phyloP scores from a whole-genome alignment of 2,329 filamentous ascomycete genomes.

The Venturia oleaginea region DNA sequence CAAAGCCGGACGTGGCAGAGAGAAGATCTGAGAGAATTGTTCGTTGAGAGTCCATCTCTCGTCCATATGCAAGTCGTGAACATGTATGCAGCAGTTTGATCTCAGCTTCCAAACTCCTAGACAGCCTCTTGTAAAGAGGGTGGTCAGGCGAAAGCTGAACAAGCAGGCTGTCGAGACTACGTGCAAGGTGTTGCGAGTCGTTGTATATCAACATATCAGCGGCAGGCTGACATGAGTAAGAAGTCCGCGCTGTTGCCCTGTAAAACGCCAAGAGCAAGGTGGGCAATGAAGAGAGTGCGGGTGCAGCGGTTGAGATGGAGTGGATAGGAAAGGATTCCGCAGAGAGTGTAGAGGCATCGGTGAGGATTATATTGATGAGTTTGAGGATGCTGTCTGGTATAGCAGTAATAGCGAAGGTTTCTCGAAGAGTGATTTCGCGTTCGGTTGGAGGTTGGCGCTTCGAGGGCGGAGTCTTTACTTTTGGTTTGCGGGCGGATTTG shows the following conservation, averaged over 20 bases:
- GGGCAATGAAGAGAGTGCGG: constrained; percentile 62
- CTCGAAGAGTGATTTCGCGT: constrained; percentile 67
- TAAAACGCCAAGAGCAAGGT: constrained; percentile 70
- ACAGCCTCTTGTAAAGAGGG: constrained; percentile 23
- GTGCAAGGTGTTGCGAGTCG: constrained; percentile 50
- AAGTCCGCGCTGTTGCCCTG: constrained; percentile 64
- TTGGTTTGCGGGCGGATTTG: constrained; percentile 19
- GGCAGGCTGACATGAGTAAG: constrained; percentile 53
- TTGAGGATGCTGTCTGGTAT: constrained; percentile 72
- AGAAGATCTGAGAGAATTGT: constrained; percentile 54
- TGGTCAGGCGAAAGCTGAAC: constrained; percentile 33
- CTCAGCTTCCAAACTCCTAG: constrained; percentile 39
- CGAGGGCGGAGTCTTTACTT: constrained; percentile 20
- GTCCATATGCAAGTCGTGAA: constrained; percentile 51
- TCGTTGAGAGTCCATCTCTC: constrained; percentile 56
- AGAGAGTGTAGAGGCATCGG: constrained; percentile 45
- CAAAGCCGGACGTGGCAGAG: constrained; percentile 54
- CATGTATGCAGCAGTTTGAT: constrained; percentile 49
- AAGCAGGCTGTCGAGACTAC: constrained; percentile 42
- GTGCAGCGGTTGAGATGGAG: constrained; percentile 57
- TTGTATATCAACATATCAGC: constrained; percentile 59
- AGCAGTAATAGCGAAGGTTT: constrained; percentile 81
- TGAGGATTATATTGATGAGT: constrained; percentile 47
- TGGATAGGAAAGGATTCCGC: constrained; percentile 35
- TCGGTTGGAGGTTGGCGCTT: constrained; percentile 18